phyloP scores from a whole-genome alignment of 129 eudicot species.

The Helianthus tuberosus region DNA sequence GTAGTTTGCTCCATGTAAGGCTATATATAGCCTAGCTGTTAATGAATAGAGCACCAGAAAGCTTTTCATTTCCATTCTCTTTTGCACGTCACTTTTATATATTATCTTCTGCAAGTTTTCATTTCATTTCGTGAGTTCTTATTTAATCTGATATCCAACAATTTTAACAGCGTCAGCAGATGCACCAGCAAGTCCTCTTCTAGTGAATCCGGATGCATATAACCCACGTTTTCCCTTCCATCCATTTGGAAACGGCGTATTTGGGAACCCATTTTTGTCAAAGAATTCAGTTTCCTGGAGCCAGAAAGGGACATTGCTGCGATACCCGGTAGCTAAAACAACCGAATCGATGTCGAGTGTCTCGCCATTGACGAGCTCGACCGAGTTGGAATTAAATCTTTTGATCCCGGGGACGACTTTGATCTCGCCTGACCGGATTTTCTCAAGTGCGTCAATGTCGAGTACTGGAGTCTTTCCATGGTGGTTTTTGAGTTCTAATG shows the following conservation, averaged over 20 bases:
- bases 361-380: slow-evolving; percentile 69
- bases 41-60: too few relatives aligned
- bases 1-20: too few relatives aligned
- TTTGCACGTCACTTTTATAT: too few relatives aligned
- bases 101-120: too few relatives aligned
- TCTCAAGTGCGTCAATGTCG: slow-evolving; percentile 73
- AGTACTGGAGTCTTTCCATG: slow-evolving; percentile 78
- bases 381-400: slow-evolving; percentile 42
- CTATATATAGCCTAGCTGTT: too few relatives aligned
- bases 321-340: slow-evolving; percentile 80
- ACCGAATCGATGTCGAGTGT: slow-evolving; percentile 65
- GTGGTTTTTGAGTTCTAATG: slow-evolving; percentile 62
- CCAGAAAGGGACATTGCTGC: slow-evolving; percentile 92
- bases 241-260: slow-evolving; percentile 70
- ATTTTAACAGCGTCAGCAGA: slow-evolving; percentile 72
- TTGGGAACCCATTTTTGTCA: slow-evolving; percentile 76
- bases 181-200: slow-evolving; percentile 90
- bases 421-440: slow-evolving; percentile 67
- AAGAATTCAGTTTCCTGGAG: slow-evolving; percentile 83
- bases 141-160: too few relatives aligned
- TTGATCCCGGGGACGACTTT: slow-evolving; percentile 71
- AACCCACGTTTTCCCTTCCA: slow-evolving; percentile 92
- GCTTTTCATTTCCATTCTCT: too few relatives aligned
- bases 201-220: slow-evolving; percentile 89
- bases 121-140: too few relatives aligned